These are phyloP conservation scores for Davidsoniella australis DNA, from an alignment of 2,329 filamentous ascomycete genomes.

Conservation along the genomic window DNA sequence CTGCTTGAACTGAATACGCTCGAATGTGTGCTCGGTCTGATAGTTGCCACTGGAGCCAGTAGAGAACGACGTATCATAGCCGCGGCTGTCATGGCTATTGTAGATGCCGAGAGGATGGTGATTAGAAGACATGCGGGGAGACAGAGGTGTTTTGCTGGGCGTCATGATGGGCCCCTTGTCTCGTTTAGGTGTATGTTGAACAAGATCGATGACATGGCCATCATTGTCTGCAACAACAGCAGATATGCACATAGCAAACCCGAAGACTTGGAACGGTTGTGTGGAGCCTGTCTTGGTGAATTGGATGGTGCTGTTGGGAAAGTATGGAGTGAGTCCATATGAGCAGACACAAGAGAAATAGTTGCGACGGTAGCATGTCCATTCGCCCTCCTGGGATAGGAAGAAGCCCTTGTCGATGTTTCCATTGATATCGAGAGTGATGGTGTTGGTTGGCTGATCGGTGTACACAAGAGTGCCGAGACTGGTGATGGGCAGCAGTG, in stretches of 20 bases:
- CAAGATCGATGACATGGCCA: conserved; percentile 62
- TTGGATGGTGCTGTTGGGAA: conserved; percentile 29
- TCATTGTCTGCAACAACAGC: conserved; percentile 63
- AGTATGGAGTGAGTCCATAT: conserved; percentile 48
- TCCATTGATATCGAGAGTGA: conserved; percentile 59
- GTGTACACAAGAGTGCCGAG: conserved; percentile 45
- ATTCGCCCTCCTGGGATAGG: conserved; percentile 53
- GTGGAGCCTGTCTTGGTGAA: conserved; percentile 33
- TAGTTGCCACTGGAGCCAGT: conserved; percentile 20
- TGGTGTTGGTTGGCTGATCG: conserved; percentile 28
- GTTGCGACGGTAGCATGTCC: conserved; percentile 85
- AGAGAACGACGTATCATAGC: conserved; percentile 14
- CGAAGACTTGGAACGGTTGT: conserved; percentile 47
- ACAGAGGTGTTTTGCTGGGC: conserved; percentile 51
- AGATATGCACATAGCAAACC: conserved; percentile 70
- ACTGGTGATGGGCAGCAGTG: conserved; percentile 31
- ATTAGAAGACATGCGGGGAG: conserved; percentile 43
- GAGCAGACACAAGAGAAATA: conserved; percentile 79
- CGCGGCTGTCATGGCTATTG: conserved; percentile 19
- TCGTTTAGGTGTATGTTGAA: conserved; percentile 81
- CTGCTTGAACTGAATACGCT: conserved; percentile 87
- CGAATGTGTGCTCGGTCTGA: conserved; percentile 49
- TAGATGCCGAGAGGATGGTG: conserved; percentile 32
- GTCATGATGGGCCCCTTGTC: conserved; percentile 72
- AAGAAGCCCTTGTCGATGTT: conserved; percentile 87